A percentile compares a stretch with the other conserved stretches of the same genome.
These are phyloP conservation scores for Begonia loranthoides DNA, from an alignment of 306 rosid species.

Conservation along the genomic window DNA sequence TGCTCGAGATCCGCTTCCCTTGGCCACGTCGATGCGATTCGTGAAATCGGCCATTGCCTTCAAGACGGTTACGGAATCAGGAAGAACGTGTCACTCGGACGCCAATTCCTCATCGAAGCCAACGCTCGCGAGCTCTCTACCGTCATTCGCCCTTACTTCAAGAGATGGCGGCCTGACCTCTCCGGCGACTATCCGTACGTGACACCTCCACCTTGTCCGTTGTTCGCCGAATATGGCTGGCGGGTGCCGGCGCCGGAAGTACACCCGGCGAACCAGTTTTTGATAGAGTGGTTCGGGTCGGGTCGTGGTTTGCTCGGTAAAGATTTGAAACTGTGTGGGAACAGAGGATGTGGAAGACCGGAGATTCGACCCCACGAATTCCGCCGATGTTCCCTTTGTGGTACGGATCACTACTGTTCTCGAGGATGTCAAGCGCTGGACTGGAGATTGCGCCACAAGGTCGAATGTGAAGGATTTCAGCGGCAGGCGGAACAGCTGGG, in stretches of 20 bases:
- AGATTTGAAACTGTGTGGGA: slow-evolving; percentile 43
- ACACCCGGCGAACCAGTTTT: slow-evolving; percentile 50
- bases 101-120: slow-evolving; percentile 52
- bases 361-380: slow-evolving; percentile 81
- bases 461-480: slow-evolving; percentile 19
- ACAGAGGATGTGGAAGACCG: slow-evolving; percentile 62
- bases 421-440: slow-evolving; percentile 80
- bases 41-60: slow-evolving; percentile 82
- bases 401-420: slow-evolving; percentile 68
- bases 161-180: slow-evolving; percentile 18
- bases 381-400: slow-evolving; percentile 73
- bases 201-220: slow-evolving; percentile 16
- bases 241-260: slow-evolving; percentile 32
- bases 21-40: slow-evolving; percentile 74
- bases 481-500: not conserved
- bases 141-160: slow-evolving; percentile 17
- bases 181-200: slow-evolving; percentile 9
- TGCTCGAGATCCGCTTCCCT: slow-evolving; percentile 59
- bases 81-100: slow-evolving; percentile 46
- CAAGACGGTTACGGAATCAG: slow-evolving; percentile 82
- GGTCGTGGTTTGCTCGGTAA: slow-evolving; percentile 11
- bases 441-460: slow-evolving; percentile 68
- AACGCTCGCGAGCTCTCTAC: slow-evolving; percentile 56
- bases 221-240: slow-evolving; percentile 50
- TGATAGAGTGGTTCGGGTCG: slow-evolving; percentile 62